Evolutionary conservation across 192 early-diverging fungal species (phyloP).

Genomic region (Coemansia erecta): DNA sequence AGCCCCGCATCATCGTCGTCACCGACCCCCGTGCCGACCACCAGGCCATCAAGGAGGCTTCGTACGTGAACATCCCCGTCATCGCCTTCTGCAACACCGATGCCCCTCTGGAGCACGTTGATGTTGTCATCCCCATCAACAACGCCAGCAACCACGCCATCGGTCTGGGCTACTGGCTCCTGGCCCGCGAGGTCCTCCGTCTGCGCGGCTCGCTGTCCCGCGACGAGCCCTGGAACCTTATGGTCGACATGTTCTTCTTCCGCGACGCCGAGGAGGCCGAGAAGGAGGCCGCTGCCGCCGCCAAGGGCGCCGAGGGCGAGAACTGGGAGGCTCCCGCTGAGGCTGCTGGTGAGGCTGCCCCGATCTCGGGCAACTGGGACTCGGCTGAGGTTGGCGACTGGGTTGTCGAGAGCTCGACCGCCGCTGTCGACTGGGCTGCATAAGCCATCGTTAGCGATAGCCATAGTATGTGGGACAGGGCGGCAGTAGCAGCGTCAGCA

Average conservation of each 20-base stretch:
- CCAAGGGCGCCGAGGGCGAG: conserved; percentile 55
- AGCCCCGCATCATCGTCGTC: conserved; percentile 96
- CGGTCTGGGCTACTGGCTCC: conserved; percentile 96
- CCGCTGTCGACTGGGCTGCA: conserved; percentile 65
- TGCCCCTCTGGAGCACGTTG: conserved; percentile 90
- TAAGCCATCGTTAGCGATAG: conserved; percentile 46
- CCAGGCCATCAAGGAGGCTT: conserved; percentile 98
- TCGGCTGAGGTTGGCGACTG: conserved; percentile 44
- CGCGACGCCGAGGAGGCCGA: conserved; percentile 96
- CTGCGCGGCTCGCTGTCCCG: conserved; percentile 91
- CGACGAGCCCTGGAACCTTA: conserved; percentile 86
- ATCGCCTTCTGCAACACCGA: conserved; percentile 99
- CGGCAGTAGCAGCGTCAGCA: not conserved
- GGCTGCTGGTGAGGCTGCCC: conserved; percentile 31
- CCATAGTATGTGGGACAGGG: not conserved
- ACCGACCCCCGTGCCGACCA: conserved; percentile 98
- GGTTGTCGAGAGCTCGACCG: conserved; percentile 38
- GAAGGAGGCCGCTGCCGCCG: conserved; percentile 80
- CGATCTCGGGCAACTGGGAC: conserved; percentile 49
- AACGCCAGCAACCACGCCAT: conserved; percentile 99
- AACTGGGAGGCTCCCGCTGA: conserved; percentile 53
- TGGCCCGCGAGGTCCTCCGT: conserved; percentile 98
- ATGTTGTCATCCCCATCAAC: conserved; percentile 99
- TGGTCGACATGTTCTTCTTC: conserved; percentile 99
- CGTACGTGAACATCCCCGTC: conserved; percentile 99